Conservation (phyloP, 768 basidiomycete genomes). For the Rhodotorula graminis region DNA sequence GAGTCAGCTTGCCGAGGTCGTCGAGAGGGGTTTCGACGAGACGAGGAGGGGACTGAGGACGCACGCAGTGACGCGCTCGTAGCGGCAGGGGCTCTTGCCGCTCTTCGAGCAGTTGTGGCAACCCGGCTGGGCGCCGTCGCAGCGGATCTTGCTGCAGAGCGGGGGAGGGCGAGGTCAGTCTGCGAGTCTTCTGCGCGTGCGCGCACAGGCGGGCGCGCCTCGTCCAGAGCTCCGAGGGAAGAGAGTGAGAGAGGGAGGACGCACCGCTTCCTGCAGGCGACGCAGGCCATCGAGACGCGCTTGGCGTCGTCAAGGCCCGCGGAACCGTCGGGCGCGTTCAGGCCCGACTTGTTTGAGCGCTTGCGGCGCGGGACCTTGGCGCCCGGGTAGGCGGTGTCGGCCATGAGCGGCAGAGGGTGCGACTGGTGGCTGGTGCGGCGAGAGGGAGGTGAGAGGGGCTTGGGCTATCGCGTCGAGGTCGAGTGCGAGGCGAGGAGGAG, state of each 20-base stretch:
- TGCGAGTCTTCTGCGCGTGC: too few relatives aligned
- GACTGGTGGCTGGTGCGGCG: background rate
- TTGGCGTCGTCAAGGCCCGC: background rate
- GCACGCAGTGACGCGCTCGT: background rate
- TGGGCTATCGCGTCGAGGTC: too few relatives aligned
- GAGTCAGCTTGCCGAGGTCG: background rate
- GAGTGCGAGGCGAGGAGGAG: too few relatives aligned
- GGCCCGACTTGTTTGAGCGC: background rate
- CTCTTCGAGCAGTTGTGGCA: background rate
- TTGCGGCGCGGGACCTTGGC: background rate
- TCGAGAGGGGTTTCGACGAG: too few relatives aligned
- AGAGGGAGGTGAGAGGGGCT: background rate
- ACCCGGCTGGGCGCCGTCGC: constrained; percentile 5
- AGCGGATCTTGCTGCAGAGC: constrained; percentile 1
- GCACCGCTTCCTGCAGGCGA: background rate
- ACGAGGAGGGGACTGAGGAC: background rate
- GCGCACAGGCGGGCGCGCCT: too few relatives aligned
- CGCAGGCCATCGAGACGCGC: background rate
- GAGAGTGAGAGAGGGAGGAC: background rate
- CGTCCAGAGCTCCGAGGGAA: too few relatives aligned
- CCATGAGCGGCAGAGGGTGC: background rate
- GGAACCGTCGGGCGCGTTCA: background rate
- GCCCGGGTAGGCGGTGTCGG: background rate
- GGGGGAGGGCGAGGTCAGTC: background rate
- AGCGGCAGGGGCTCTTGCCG: background rate